A percentile compares a stretch with the other conserved stretches of the same genome.
phyloP scores from a whole-genome alignment of 2,329 filamentous ascomycete genomes.

The Aspergillus aculeatus region DNA sequence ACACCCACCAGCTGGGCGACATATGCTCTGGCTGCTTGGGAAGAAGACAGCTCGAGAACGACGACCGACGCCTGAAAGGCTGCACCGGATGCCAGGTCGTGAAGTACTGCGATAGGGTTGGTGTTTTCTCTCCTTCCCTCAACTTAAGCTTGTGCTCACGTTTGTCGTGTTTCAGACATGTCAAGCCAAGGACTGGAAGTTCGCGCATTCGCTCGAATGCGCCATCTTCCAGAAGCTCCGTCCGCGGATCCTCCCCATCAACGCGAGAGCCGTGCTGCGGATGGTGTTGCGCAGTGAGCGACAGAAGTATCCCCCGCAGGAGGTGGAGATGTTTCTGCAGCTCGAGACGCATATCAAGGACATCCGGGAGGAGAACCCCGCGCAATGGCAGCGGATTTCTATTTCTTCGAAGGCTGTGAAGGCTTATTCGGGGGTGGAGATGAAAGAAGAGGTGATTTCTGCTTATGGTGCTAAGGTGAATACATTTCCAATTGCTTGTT shows the following conservation, averaged over 20 bases:
- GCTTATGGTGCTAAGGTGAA: constrained; percentile 49
- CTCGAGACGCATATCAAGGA: constrained; percentile 52
- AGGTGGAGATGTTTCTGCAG: constrained; percentile 44
- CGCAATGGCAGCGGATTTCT: constrained; percentile 50
- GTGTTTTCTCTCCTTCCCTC: constrained; percentile 15
- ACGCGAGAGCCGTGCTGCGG: constrained; percentile 56
- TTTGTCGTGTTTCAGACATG: constrained; percentile 47
- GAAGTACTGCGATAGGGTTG: constrained; percentile 60
- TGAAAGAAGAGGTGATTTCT: constrained; percentile 44
- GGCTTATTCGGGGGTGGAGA: constrained; percentile 51
- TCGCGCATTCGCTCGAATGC: constrained; percentile 61
- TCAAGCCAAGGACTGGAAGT: constrained; percentile 60
- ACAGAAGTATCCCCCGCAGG: constrained; percentile 36
- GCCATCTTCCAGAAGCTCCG: constrained; percentile 49
- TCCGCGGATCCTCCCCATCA: constrained; percentile 53
- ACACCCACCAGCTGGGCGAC: constrained; percentile 51
- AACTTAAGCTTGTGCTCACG: neutral
- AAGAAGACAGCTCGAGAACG: constrained; percentile 29
- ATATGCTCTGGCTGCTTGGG: constrained; percentile 60
- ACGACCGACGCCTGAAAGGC: constrained; percentile 43
- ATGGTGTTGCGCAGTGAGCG: constrained; percentile 47
- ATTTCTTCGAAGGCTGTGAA: constrained; percentile 56
- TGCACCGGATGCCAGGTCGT: constrained; percentile 60
- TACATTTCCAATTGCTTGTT: constrained; percentile 7
- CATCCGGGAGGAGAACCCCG: constrained; percentile 42